Evolutionary conservation across 768 basidiomycete species (phyloP), one percentile per base, ranked within the genome.

Genomic region (Dioszegia aurantiaca): DNA sequence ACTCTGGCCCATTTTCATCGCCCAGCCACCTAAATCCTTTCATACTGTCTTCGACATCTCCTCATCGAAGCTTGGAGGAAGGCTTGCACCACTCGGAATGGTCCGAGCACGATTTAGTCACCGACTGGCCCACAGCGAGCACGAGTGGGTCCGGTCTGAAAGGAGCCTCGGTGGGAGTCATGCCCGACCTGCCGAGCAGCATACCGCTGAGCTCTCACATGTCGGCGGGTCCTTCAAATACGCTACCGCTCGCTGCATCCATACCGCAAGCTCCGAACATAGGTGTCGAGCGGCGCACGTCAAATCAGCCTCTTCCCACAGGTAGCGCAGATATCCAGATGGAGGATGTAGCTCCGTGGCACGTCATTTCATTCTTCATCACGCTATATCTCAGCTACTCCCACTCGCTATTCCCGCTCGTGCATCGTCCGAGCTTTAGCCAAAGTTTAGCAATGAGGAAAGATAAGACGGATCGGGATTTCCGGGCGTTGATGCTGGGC

Each of bases 341-440:
- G 24, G 59, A 60, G 23, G 45, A 60, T 19, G 54, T 60, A 23
- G 59, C 54, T 2, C 60, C 60, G 6, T 61, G 60, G 60, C 41
- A 42, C 30, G 56, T 42, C 37, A 49, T 68, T 23, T 60, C 55
- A n/a, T 53, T 61, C 40, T 59, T 68, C 49, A 59, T 65, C 36
- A 56, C 59, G 4, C 47, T 65, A 6, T 65, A 56, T 55, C 61
- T 68, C 11, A 41, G 59, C 23, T 59, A 65, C 48, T 53, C 58
- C 27, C 67, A 68, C 28, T 56, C 63, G 4, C 57, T 64, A 19
- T 56, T 61, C 31, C 67, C 67, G 17, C 53, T 68, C 28, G 64
- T 68, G 16, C 67, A 68, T 41, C 62, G 64, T 16, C 67, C 67
- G 28, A 68, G 55, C 36, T 68, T 68, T 45, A 59, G 61, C 6